These are phyloP conservation scores for Podospora anserina DNA, from an alignment of 495 filamentous ascomycete species.

Conservation along the genomic window DNA sequence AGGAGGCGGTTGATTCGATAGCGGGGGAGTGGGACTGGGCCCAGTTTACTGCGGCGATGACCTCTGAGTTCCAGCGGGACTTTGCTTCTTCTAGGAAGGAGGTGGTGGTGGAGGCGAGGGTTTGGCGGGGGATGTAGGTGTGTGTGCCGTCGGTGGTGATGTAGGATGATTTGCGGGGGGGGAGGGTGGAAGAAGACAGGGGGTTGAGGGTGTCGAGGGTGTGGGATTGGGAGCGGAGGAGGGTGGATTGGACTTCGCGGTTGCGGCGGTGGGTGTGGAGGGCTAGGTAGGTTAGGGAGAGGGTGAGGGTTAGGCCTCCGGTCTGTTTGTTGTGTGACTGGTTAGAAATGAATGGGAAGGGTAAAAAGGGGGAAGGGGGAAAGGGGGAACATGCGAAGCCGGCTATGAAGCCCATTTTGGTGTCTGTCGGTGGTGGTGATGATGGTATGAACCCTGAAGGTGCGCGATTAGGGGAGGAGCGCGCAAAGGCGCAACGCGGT, in stretches of 20 bases:
- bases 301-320: slow-evolving; percentile 82
- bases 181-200: slow-evolving; percentile 35
- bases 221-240: slow-evolving; percentile 67
- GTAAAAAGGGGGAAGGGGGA: not conserved
- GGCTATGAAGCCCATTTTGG: slow-evolving; percentile 45
- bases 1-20: slow-evolving; percentile 55
- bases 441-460: not conserved
- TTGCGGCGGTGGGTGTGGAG: slow-evolving; percentile 68
- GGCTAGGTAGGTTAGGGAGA: slow-evolving; percentile 75
- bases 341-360: not conserved
- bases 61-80: slow-evolving; percentile 75
- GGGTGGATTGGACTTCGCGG: slow-evolving; percentile 63
- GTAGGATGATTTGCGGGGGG: slow-evolving; percentile 28
- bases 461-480: not conserved
- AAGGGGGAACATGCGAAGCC: slow-evolving; percentile 66
- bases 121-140: slow-evolving; percentile 23
- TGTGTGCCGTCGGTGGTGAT: slow-evolving; percentile 10
- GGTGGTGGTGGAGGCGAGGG: slow-evolving; percentile 36
- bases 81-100: slow-evolving; percentile 64
- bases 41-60: slow-evolving; percentile 65
- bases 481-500: too few relatives aligned
- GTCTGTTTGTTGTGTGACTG: slow-evolving; percentile 44
- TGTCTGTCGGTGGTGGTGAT: not conserved
- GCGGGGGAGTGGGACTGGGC: slow-evolving; percentile 59
- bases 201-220: slow-evolving; percentile 56